A percentile compares a stretch with the other conserved stretches of the same genome.
Conservation (phyloP, 2,329 filamentous ascomycete genomes). For the Basipetospora chlamydospora region DNA sequence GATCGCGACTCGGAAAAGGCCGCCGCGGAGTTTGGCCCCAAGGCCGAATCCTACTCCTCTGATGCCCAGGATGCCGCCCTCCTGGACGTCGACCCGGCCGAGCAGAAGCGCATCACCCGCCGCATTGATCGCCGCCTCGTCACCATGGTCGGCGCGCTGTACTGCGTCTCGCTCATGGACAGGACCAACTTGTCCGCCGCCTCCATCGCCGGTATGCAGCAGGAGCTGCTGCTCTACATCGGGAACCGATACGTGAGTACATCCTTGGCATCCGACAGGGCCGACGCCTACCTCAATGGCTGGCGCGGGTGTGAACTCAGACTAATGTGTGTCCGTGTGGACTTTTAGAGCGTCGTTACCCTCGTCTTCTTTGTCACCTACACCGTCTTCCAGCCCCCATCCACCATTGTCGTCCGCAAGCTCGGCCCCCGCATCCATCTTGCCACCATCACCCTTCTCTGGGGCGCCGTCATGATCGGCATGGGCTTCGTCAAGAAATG, state of each 20-base stretch:
- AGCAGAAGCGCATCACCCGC: conserved; percentile 54
- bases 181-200: conserved; percentile 62
- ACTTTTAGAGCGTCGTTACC: conserved; percentile 42
- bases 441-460: conserved; percentile 36
- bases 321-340: too few relatives aligned
- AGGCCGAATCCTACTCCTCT: background rate
- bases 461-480: conserved; percentile 48
- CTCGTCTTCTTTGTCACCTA: conserved; percentile 65
- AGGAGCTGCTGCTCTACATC: conserved; percentile 30
- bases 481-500: conserved; percentile 48
- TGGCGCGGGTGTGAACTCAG: too few relatives aligned
- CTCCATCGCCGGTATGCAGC: conserved; percentile 50
- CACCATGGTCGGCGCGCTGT: conserved; percentile 48
- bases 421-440: conserved; percentile 48
- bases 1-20: conserved; percentile 1
- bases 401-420: conserved; percentile 53
- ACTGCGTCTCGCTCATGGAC: conserved; percentile 67
- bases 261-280: too few relatives aligned
- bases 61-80: background rate
- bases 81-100: conserved; percentile 31
- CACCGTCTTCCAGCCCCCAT: conserved; percentile 55
- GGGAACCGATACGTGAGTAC: conserved; percentile 29
- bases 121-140: conserved; percentile 55
- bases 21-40: background rate
- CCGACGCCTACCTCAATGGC: too few relatives aligned